Percentiles rank a stretch among this genome's conserved stretches.
These are phyloP conservation scores for Mucuna pruriens DNA, from an alignment of 306 rosid species.

Conservation along the genomic window DNA sequence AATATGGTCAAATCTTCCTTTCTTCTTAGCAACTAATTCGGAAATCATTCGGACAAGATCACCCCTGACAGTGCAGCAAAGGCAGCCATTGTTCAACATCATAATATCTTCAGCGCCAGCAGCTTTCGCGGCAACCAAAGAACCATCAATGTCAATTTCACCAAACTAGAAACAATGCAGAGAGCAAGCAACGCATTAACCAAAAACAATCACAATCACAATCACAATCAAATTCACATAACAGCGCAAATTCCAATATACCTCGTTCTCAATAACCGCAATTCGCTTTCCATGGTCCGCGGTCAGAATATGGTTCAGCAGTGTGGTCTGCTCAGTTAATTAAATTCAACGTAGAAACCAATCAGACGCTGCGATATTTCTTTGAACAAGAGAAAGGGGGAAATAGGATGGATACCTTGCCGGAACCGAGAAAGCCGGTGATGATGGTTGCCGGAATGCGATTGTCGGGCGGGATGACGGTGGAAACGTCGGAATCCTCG, in stretches of 20 bases:
- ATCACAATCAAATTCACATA: not conserved
- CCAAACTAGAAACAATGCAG: constrained; percentile 65
- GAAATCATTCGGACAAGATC: constrained; percentile 94
- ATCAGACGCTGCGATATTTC: not conserved
- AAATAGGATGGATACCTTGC: constrained; percentile 59
- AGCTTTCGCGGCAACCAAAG: constrained; percentile 82
- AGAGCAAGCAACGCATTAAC: constrained; percentile 6
- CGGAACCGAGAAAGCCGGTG: constrained; percentile 95
- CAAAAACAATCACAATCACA: not conserved
- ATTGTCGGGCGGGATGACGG: constrained; percentile 74
- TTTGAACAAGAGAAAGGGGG: not conserved
- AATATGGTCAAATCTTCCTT: constrained; percentile 89
- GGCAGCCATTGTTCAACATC: constrained; percentile 93
- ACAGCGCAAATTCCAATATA: not conserved
- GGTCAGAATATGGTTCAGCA: constrained; percentile 88
- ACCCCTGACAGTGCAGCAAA: constrained; percentile 98
- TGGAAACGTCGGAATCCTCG: constrained; percentile 60
- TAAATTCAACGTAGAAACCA: constrained; percentile 34
- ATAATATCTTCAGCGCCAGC: constrained; percentile 95
- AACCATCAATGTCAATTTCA: constrained; percentile 93
- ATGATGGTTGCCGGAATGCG: constrained; percentile 91
- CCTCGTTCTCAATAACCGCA: constrained; percentile 88
- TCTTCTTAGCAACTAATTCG: constrained; percentile 76
- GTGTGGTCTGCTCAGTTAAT: constrained; percentile 69
- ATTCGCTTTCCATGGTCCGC: constrained; percentile 93